Evolutionary conservation across 2,329 filamentous ascomycete species (phyloP), one percentile per base, ranked within the genome.

Genomic region (Neonectria punicea): DNA sequence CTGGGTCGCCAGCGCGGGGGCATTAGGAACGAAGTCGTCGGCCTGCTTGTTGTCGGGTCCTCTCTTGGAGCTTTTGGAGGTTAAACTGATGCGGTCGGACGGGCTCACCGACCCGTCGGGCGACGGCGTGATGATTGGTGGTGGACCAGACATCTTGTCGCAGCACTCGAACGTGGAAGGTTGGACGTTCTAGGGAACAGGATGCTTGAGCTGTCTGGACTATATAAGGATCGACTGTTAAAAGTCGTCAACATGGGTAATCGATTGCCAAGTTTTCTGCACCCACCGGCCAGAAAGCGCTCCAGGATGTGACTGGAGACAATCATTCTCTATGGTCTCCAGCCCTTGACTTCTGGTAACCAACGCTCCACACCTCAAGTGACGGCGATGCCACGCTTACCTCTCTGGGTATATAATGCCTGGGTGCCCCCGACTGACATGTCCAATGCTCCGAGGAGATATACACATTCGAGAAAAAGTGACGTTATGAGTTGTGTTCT

Each of bases 1-100:
- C 36, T 67, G 70, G 2, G 72, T 66, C 7, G 75, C 74, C 43
- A 79, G 58, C 8, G 71, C 74, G 14, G 70, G 61, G 7, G 53
- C 49, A 2, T 54, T 43, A 10, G 66, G 20, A 1, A 20, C 41
- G 1, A 51, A 32, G 2, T 59, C 58, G 18, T 30, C 46, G 25
- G 53, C 10, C 25, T 30, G n/a, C n/a, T 44, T 49, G n/a, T 28
- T n/a, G 13, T 28, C 41, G 32, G 34, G 36, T 16, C 28, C 58
- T 16, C 22, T 1, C 16, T 55, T 63, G 3, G 51, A 36, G 2
- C 50, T 54, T 11, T 43, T 43, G n/a, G 39, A 43, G n/a, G n/a
- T 43, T 5, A 49, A 13, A 16, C 50, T 68, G 34, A 36, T 41
- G 20, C 43, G 62, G n/a, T 67, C 60, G 11, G 65, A 58, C 10